Evolutionary conservation across 2,329 filamentous ascomycete species (phyloP), one percentile per base, ranked within the genome.

Genomic region (Alternaria sp.): DNA sequence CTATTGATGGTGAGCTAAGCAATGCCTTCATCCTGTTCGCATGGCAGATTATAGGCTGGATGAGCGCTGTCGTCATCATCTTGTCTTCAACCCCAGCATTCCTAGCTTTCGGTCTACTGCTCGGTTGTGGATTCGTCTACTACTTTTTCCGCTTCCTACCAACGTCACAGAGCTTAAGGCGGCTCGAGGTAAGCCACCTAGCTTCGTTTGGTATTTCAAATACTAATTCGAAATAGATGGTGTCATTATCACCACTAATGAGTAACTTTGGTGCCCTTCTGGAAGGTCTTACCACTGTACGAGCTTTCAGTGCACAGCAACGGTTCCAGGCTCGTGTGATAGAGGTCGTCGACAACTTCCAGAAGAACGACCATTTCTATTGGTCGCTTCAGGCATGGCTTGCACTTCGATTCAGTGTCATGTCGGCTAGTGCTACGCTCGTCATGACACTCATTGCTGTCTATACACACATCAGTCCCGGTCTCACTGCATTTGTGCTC

Each of bases 321-420:
- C 88, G 90, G 51, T 97, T 97, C 71, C 92, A 96, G 71, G 85
- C 88, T 61, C 85, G 88, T 50, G 91, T 96, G 51, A 89, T 97
- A 33, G 81, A 84, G 2, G 92, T 93, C 0, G 92, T 93, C 0
- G 93, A 97, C 71, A 88, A 88, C 17, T 97, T 97, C 72, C 93
- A 97, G 75, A 92, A 92, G 73, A 95, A 96, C 85, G 93, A 97
- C 70, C 93, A 97, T 75, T 96, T 97, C 79, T 97, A 96, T 79
- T 97, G 93, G 80, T 91, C 88, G 58, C 83, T 96, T 41, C 92
- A 96, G 65, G 87, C 88, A 7, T 97, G 93, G 93, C 82, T 97
- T 2, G 88, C 88, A 73, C 92, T 90, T 70, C 87, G 93, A 11
- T 94, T 95, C 55, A 89, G 92, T 66, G 77, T 82, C 8, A 78